Conservation (phyloP, 768 basidiomycete genomes). For the Lactarius trivialis region DNA sequence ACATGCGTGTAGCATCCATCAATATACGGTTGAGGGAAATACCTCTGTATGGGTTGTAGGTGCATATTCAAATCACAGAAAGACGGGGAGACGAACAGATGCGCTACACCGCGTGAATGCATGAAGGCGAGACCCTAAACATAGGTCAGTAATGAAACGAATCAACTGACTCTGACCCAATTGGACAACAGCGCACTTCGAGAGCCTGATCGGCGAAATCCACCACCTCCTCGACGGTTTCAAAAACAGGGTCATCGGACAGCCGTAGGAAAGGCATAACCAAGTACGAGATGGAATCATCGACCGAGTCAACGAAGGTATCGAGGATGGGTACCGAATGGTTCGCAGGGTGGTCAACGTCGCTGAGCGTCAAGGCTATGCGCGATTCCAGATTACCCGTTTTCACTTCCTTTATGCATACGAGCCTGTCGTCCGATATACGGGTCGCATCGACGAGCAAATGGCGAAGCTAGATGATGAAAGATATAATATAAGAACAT, state of each 20-base stretch:
- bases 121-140: constrained; percentile 19
- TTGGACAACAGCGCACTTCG: constrained; percentile 2
- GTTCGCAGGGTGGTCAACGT: constrained; percentile 1
- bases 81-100: constrained; percentile 1
- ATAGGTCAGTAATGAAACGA: not conserved
- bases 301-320: not conserved
- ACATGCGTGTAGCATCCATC: constrained; percentile 18
- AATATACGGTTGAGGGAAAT: constrained; percentile 1
- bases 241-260: not conserved
- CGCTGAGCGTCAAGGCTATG: constrained; percentile 18
- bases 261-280: constrained; percentile 20
- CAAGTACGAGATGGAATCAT: constrained; percentile 9
- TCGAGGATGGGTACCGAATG: constrained; percentile 20
- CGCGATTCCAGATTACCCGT: constrained; percentile 14
- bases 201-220: constrained; percentile 19
- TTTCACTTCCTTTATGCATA: constrained; percentile 29
- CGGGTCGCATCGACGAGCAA: constrained; percentile 30
- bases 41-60: not conserved
- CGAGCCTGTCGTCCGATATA: constrained; percentile 25
- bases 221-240: constrained; percentile 3
- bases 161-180: not conserved
- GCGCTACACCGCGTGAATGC: constrained; percentile 19
- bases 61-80: not conserved
- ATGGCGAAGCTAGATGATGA: not conserved
- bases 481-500: not conserved